These are phyloP conservation scores for Chloranthus sessilifolius DNA, from an alignment of 164 flowering plant genomes.

Conservation along the genomic window DNA sequence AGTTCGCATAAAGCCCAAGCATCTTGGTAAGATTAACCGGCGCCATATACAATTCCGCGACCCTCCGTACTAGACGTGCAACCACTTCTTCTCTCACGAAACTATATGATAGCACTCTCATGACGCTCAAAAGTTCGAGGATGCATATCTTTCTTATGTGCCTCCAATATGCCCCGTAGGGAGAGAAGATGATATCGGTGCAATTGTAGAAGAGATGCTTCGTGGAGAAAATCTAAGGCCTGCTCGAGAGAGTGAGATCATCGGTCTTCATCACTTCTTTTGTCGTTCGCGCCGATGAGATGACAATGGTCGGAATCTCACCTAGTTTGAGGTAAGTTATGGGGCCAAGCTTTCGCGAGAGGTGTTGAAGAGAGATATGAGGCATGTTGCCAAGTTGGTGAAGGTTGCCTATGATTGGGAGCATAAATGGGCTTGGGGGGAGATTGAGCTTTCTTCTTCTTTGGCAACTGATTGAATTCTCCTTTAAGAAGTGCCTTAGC, in stretches of 20 bases:
- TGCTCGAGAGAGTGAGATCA: constrained; percentile 41
- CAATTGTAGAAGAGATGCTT: constrained; percentile 39
- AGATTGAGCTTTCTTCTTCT: constrained; percentile 21
- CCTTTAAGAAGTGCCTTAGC: background rate
- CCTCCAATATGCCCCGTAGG: constrained; percentile 59
- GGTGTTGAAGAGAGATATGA: constrained; percentile 34
- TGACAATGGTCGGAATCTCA: constrained; percentile 40
- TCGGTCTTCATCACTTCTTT: constrained; percentile 47
- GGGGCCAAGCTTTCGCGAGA: constrained; percentile 41
- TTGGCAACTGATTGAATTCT: background rate
- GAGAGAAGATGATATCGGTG: constrained; percentile 41
- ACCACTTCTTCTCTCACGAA: constrained; percentile 48
- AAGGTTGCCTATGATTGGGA: constrained; percentile 62
- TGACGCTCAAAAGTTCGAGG: constrained; percentile 41
- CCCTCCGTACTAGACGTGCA: constrained; percentile 26
- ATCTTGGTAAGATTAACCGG: constrained; percentile 26
- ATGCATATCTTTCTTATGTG: constrained; percentile 38
- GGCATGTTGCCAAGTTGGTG: constrained; percentile 52
- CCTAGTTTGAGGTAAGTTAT: constrained; percentile 46
- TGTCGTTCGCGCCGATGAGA: constrained; percentile 53
- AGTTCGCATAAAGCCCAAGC: constrained; percentile 33
- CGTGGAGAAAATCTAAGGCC: constrained; percentile 39
- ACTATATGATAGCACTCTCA: constrained; percentile 37
- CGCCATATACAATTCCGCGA: constrained; percentile 20
- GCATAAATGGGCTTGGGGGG: constrained; percentile 45